phyloP scores from a whole-genome alignment of 2,329 filamentous ascomycete species.

The Verticillium klebahnii region DNA sequence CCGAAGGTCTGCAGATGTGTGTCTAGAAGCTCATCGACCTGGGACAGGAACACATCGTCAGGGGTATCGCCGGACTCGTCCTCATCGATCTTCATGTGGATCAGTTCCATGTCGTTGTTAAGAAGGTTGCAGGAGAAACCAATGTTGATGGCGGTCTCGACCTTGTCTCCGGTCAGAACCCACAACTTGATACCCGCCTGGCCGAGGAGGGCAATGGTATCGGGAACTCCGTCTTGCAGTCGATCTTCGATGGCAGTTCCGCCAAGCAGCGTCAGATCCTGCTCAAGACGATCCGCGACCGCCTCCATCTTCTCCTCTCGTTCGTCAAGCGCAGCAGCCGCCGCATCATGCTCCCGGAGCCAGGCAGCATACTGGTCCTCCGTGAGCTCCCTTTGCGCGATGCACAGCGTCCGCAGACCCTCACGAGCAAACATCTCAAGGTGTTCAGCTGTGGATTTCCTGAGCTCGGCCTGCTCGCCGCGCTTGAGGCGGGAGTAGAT shows the following conservation, averaged over 20 bases:
- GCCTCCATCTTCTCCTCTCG: constrained; percentile 91
- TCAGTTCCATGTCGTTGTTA: constrained; percentile 96
- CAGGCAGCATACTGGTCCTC: constrained; percentile 82
- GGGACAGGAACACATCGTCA: constrained; percentile 46
- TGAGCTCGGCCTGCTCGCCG: constrained; percentile 80
- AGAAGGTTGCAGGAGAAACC: constrained; percentile 98
- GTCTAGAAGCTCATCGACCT: constrained; percentile 68
- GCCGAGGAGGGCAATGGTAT: constrained; percentile 86
- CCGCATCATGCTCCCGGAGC: constrained; percentile 83
- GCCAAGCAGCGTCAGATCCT: constrained; percentile 79
- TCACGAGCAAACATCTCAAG: constrained; percentile 96
- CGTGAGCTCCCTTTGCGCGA: constrained; percentile 74
- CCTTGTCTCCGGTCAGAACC: constrained; percentile 97
- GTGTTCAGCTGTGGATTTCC: constrained; percentile 82
- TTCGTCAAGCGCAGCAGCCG: constrained; percentile 75
- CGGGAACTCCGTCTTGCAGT: constrained; percentile 92
- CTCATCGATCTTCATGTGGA: constrained; percentile 81
- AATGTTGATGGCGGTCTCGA: constrained; percentile 99
- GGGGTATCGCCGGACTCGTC: constrained; percentile 50
- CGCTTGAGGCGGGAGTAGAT: constrained; percentile 88
- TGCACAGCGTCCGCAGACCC: constrained; percentile 89
- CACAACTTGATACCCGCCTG: constrained; percentile 96
- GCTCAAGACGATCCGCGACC: constrained; percentile 86
- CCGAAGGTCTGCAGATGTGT: constrained; percentile 67
- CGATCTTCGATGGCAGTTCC: constrained; percentile 97